Base-by-base conservation (phyloP, 164 flowering plant genomes). In the Umbilicus rupestris region DNA sequence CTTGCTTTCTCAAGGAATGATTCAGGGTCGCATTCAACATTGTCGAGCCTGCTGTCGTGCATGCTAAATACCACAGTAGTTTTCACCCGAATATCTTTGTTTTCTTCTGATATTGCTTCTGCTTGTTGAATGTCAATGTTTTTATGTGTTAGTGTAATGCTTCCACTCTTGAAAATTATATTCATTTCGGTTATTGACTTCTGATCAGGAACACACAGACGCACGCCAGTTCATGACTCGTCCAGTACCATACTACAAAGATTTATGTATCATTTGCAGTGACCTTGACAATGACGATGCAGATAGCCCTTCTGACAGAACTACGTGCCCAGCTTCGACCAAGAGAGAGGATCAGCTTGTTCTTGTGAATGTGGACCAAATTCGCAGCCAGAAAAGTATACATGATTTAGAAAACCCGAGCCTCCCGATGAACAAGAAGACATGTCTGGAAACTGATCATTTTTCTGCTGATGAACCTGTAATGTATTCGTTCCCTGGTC, bases 181-280 rank as follows among this genome's bases (percentile, higher is more conserved):
- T 7, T 20, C 22, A 20, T 5, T 49, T 49, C 20, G 55, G 55
- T 49, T 49, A 49, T 55, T 55, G 17, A 24, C 11, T 10, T 52
- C 59, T 26, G 59, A 52, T 24, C 81, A 83, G 90, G 72, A 69
- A 37, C 85, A 85, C 70, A 71, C 79, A 2, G 81, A 82, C 74
- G 87, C 85, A n/a, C 74, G 85, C 35, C 87, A 83, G 62, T 83
- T 78, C 73, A 85, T 82, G 80, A 81, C 84, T 16, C 76, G 87
- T 58, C 87, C 84, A 8, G 66, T 85, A 59, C 85, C 85, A 19
- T 82, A 83, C 75, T 85, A 73, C 60, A 72, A 82, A 70, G 83
- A 83, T 55, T 76, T 82, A 71, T 83, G 84, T 46, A 37, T 75
- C 58, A 78, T 85, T 71, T 82, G 76, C 69, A 73, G 55, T 68